These are phyloP conservation scores for Hemileia vastatrix DNA, from an alignment of 1,284 basidiomycete species.

Conservation along the genomic window DNA sequence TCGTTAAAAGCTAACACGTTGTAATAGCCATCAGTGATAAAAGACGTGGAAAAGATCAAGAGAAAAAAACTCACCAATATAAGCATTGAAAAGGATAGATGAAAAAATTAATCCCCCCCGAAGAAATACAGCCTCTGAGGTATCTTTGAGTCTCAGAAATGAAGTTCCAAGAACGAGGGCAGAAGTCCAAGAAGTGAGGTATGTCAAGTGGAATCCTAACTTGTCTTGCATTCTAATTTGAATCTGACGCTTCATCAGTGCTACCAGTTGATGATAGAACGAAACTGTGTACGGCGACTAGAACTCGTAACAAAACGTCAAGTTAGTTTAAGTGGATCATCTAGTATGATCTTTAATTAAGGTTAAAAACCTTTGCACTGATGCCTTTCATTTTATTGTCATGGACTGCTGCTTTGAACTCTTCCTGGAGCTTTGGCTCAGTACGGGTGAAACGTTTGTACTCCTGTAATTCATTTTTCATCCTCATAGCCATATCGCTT, in stretches of 20 bases:
- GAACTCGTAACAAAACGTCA: conserved; percentile 51
- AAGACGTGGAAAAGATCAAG: not conserved
- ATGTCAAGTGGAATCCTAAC: too few species aligned
- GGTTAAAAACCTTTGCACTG: conserved; percentile 64
- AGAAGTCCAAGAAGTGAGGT: too few species aligned
- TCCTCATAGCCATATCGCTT: conserved; percentile 51
- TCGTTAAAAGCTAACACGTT: conserved; percentile 59
- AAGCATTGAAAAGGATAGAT: conserved; percentile 60
- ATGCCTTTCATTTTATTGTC: conserved; percentile 70
- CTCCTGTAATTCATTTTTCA: conserved; percentile 53
- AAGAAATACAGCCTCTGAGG: not conserved
- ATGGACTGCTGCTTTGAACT: conserved; percentile 67
- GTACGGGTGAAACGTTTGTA: too few species aligned
- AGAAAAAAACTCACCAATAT: conserved; percentile 38
- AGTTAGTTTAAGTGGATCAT: not conserved
- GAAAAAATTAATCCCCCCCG: conserved; percentile 33
- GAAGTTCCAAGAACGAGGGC: conserved; percentile 34
- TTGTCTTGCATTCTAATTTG: too few species aligned
- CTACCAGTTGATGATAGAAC: conserved; percentile 62
- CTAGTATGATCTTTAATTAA: too few species aligned
- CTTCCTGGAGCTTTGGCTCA: too few species aligned
- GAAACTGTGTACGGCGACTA: conserved; percentile 79
- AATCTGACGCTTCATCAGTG: too few species aligned
- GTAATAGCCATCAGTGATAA: too few species aligned
- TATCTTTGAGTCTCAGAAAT: too few species aligned